Evolutionary conservation across 257 asterid species (phyloP).

Genomic region (Solanum etuberosum): DNA sequence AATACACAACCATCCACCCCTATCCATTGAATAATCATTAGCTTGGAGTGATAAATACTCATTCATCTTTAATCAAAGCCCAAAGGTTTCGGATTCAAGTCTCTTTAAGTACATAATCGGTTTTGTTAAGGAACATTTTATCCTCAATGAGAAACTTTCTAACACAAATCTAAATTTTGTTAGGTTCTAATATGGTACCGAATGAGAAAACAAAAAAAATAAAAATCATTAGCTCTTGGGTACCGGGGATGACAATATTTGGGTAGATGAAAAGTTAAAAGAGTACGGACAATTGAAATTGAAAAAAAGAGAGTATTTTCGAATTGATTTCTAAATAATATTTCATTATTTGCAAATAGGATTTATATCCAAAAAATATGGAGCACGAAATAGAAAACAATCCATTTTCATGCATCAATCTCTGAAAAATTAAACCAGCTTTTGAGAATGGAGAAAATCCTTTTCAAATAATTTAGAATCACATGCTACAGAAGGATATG

Average conservation of each 20-base stretch:
- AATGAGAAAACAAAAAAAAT: no score
- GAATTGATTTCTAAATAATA: not conserved
- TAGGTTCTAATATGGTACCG: no score
- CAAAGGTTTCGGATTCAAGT: accelerated
- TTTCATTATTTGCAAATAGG: not conserved
- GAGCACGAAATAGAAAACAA: not conserved
- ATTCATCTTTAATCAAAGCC: accelerated
- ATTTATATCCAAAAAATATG: not conserved
- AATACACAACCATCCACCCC: no score
- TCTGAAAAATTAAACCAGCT: not conserved
- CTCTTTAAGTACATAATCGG: no score
- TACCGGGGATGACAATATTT: not conserved
- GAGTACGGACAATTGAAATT: not conserved
- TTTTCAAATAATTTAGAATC: not conserved
- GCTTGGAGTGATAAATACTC: accelerated
- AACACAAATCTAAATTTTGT: no score
- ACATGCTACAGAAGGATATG: not conserved
- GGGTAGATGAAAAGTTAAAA: not conserved
- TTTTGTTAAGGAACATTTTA: no score
- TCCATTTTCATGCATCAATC: not conserved
- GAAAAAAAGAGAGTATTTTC: not conserved
- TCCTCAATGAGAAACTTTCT: no score
- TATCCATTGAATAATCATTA: not conserved
- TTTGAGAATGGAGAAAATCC: not conserved
- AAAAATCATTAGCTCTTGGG: no score